phyloP scores from a whole-genome alignment of 495 filamentous ascomycete genomes.

The Antarctomyces pellizariae region DNA sequence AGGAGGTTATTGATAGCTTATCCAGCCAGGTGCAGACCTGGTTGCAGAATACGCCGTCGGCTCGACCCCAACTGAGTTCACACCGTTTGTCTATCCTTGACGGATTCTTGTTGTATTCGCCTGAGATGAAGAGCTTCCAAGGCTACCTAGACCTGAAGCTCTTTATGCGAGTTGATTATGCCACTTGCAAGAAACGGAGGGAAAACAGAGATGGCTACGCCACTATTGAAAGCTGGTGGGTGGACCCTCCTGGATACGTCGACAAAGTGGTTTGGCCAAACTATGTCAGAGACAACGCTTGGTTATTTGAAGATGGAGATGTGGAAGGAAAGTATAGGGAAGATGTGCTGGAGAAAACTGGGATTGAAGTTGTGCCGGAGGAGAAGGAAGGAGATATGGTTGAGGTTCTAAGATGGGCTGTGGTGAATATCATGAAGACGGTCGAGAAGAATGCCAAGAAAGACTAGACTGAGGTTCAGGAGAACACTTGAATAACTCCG shows the following conservation, averaged over 20 bases:
- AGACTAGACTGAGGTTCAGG: too few species aligned
- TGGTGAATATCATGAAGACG: constrained; percentile 21
- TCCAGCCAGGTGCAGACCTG: constrained; percentile 19
- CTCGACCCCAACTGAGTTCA: constrained; percentile 3
- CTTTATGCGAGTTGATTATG: constrained; percentile 42
- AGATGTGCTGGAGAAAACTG: constrained; percentile 18
- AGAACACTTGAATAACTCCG: too few species aligned
- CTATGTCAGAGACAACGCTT: constrained; percentile 56
- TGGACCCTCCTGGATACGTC: constrained; percentile 80
- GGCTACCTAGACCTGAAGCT: constrained; percentile 44
- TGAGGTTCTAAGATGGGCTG: constrained; percentile 27
- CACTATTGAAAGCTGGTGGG: constrained; percentile 79
- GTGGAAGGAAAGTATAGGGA: constrained; percentile 27
- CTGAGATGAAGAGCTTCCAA: constrained; percentile 21
- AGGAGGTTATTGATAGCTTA: constrained; percentile 16
- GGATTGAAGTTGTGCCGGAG: constrained; percentile 20
- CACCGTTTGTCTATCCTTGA: constrained; percentile 45
- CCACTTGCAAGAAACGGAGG: constrained; percentile 36
- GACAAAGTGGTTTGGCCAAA: constrained; percentile 91
- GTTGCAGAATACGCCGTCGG: constrained; percentile 5
- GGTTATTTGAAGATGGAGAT: constrained; percentile 44
- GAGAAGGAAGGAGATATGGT: constrained; percentile 24
- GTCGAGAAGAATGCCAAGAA: too few species aligned
- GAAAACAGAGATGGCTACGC: constrained; percentile 66
- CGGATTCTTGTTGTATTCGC: constrained; percentile 61